Percentiles rank a stretch among this genome's conserved stretches.
phyloP scores from a whole-genome alignment of 2,329 filamentous ascomycete genomes.

The Ceratocystis huliohia region DNA sequence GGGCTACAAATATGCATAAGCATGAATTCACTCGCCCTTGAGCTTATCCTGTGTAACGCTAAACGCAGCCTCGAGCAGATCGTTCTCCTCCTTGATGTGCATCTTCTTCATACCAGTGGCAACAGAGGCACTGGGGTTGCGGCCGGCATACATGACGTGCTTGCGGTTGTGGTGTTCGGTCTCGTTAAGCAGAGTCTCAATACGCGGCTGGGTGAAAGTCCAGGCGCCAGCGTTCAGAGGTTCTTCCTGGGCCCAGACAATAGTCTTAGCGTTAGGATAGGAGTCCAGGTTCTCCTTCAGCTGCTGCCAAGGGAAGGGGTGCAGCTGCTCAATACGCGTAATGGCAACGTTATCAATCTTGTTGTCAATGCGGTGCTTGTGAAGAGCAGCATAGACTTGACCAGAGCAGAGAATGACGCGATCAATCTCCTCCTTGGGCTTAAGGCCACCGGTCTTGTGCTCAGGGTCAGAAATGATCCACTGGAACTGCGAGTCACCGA shows the following conservation, averaged over 20 bases:
- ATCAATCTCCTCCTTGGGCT: slow-evolving; percentile 72
- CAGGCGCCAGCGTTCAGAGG: slow-evolving; percentile 93
- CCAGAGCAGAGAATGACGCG: slow-evolving; percentile 90
- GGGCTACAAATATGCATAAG: background rate
- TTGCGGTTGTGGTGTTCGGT: slow-evolving; percentile 87
- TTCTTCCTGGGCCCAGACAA: slow-evolving; percentile 96
- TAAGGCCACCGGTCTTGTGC: slow-evolving; percentile 63
- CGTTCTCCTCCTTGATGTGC: slow-evolving; percentile 87
- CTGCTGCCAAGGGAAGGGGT: slow-evolving; percentile 98
- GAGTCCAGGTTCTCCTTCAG: slow-evolving; percentile 91
- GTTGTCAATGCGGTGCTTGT: slow-evolving; percentile 81
- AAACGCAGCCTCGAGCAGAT: slow-evolving; percentile 57
- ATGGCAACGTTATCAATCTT: slow-evolving; percentile 83
- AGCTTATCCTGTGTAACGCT: slow-evolving; percentile 55
- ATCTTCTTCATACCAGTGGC: slow-evolving; percentile 81
- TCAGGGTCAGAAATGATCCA: slow-evolving; percentile 91
- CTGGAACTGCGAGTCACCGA: slow-evolving; percentile 80
- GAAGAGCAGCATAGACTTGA: slow-evolving; percentile 81
- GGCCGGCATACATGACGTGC: slow-evolving; percentile 93
- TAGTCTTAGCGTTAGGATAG: slow-evolving; percentile 95
- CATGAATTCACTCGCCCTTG: slow-evolving; percentile 45
- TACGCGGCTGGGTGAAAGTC: slow-evolving; percentile 92
- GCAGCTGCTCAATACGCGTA: slow-evolving; percentile 91
- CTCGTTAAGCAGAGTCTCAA: slow-evolving; percentile 90
- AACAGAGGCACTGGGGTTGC: slow-evolving; percentile 83